Evolutionary conservation across 73 alveolate species (phyloP).

Genomic region (Paramecium caudatum): DNA sequence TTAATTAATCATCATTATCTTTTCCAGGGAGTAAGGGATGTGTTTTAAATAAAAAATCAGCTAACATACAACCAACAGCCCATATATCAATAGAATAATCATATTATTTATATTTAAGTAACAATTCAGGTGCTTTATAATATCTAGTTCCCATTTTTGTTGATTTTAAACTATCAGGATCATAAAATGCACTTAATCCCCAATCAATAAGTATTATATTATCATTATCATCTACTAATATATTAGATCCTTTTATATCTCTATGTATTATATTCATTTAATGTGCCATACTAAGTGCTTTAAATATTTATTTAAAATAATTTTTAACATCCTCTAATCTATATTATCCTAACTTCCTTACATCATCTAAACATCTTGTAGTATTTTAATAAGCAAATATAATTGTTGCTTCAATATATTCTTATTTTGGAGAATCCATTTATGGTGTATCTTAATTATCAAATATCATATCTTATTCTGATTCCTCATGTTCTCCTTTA

Average conservation of each 20-base stretch:
- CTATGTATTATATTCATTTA: constrained; percentile 24
- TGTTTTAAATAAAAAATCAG: not conserved
- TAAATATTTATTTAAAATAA: constrained; percentile 11
- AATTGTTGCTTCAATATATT: constrained; percentile 8
- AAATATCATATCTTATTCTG: not conserved
- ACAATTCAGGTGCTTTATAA: constrained; percentile 87
- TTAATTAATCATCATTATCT: not conserved
- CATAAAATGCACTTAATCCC: constrained; percentile 30
- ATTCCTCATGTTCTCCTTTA: constrained; percentile 21
- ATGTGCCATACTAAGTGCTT: constrained; percentile 32
- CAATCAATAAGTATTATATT: constrained; percentile 29
- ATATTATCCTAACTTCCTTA: not conserved
- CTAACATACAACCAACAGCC: constrained; percentile 83
- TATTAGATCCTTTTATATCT: constrained; percentile 23
- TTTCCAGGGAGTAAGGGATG: constrained; percentile 61
- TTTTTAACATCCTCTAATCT: not conserved
- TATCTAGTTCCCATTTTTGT: constrained; percentile 77
- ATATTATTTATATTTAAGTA: constrained; percentile 81
- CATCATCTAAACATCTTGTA: not conserved
- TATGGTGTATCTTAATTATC: not conserved
- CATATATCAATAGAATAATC: constrained; percentile 86
- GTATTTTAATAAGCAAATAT: constrained; percentile 28
- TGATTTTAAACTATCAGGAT: not conserved
- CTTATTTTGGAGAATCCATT: not conserved
- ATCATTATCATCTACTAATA: constrained; percentile 22